Evolutionary conservation across 2,329 filamentous ascomycete species (phyloP).

Genomic region (Colletotrichum sp.): DNA sequence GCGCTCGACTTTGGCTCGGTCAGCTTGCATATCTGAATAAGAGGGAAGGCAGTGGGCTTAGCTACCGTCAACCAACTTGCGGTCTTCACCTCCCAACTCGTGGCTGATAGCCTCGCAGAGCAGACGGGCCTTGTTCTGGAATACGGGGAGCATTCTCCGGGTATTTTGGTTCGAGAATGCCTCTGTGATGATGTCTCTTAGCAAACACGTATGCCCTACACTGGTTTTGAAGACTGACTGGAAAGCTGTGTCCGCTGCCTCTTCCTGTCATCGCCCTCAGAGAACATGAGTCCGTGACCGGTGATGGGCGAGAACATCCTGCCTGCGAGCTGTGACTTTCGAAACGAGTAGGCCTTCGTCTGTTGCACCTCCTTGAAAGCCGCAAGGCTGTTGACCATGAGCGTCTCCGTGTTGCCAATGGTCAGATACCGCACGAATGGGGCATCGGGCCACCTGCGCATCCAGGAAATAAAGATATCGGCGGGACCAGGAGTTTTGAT

Average conservation of each 20-base stretch:
- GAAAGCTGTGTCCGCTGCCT: conserved; percentile 36
- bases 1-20: conserved; percentile 25
- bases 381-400: conserved; percentile 40
- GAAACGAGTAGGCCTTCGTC: conserved; percentile 42
- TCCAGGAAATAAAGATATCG: conserved; percentile 34
- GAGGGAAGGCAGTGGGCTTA: not conserved
- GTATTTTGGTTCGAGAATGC: conserved; percentile 40
- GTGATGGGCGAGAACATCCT: conserved; percentile 38
- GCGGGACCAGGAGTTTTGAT: conserved; percentile 30
- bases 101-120: conserved; percentile 33
- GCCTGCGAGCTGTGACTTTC: conserved; percentile 37
- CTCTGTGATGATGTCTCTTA: conserved; percentile 11
- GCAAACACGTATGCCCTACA: not conserved
- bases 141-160: conserved; percentile 40
- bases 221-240: conserved; percentile 6
- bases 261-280: conserved; percentile 39
- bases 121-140: conserved; percentile 34
- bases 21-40: not conserved
- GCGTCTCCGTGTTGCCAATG: conserved; percentile 37
- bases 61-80: conserved; percentile 31
- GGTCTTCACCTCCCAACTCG: conserved; percentile 23
- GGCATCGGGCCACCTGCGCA: conserved; percentile 33
- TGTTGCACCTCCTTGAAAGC: conserved; percentile 42
- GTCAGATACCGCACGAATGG: conserved; percentile 43
- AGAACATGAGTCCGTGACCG: conserved; percentile 39